Evolutionary conservation across 345 rosid genomes (phyloP), one percentile per base, ranked within the genome.

Genomic region (Lepidium didymum): DNA sequence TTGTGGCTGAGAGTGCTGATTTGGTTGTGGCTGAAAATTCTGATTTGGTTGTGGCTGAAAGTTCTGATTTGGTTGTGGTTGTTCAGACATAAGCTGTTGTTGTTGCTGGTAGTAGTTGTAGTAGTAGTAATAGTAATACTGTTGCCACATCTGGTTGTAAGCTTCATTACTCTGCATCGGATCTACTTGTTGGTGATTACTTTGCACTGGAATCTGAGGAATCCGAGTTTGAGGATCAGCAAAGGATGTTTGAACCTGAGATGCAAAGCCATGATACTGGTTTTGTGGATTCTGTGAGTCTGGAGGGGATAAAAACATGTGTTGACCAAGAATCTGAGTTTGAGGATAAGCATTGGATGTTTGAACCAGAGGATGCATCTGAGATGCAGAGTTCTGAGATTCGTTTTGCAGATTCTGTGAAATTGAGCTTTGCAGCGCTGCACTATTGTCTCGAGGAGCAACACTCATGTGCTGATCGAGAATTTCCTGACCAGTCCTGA

Each of bases 91-190:
- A 31, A 67, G 60, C 60, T 70, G 75, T 50, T 86, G 87, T 56
- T 86, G 87, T 56, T 64, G 74, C 12, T 70, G 74, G 7, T 80
- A 87, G 1, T 73, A 74, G 58, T 86, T 85, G 78, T 81, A 81
- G 25, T 78, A 81, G 55, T 86, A 84, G 72, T 83, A 81, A 75
- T 82, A 82, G 76, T 82, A 87, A 75, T 87, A 92, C 40, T 88
- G 81, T 66, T 89, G 98, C 91, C 89, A 89, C 86, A 80, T 82
- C 56, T 87, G 89, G 71, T 82, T 78, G 78, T 89, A 82, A 34
- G 84, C 86, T 72, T 80, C 78, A 49, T 59, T 79, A 75, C 77
- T 79, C 77, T 81, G 86, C 73, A 71, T 36, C 67, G 72, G 75
- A 71, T 49, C 75, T 40, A 70, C 82, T 11, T 68, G 72, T 67